phyloP scores from a whole-genome alignment of 1,139 yeast species.

The Blastobotrys illinoisensis region DNA sequence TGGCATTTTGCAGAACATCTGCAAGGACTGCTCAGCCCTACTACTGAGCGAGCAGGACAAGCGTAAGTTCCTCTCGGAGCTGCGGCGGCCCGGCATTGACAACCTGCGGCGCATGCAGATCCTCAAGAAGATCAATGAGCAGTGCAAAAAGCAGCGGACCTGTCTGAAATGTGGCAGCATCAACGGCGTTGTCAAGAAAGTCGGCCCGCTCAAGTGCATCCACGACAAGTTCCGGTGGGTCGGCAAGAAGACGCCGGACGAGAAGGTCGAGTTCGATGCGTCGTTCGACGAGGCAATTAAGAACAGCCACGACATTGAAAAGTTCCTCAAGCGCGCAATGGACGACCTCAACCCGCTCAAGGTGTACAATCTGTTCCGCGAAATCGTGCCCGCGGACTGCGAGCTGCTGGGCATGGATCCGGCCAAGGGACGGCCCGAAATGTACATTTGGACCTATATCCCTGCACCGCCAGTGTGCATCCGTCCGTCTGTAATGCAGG shows the following conservation, averaged over 20 bases:
- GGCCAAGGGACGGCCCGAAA: slow-evolving; percentile 87
- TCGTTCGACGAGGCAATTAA: slow-evolving; percentile 64
- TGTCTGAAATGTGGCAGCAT: slow-evolving; percentile 82
- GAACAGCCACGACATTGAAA: slow-evolving; percentile 83
- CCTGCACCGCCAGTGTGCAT: slow-evolving; percentile 99
- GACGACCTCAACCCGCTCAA: slow-evolving; percentile 94
- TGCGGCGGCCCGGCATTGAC: slow-evolving; percentile 84
- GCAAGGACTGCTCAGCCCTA: slow-evolving; percentile 82
- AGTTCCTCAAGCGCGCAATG: slow-evolving; percentile 77
- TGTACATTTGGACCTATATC: slow-evolving; percentile 92
- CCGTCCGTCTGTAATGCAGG: slow-evolving; percentile 96
- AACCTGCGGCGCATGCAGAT: slow-evolving; percentile 88
- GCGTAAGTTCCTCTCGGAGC: slow-evolving; percentile 62
- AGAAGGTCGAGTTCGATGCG: slow-evolving; percentile 74
- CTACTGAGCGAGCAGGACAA: slow-evolving; percentile 69
- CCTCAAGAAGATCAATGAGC: slow-evolving; percentile 75
- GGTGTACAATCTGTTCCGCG: slow-evolving; percentile 81
- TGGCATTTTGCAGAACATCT: slow-evolving; percentile 81
- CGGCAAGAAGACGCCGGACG: slow-evolving; percentile 84
- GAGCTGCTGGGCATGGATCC: slow-evolving; percentile 90
- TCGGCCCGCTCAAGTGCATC: slow-evolving; percentile 90
- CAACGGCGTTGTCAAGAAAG: slow-evolving; percentile 96
- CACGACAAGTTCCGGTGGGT: slow-evolving; percentile 96
- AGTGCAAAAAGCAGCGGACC: slow-evolving; percentile 90
- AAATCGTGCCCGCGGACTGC: slow-evolving; percentile 79